Base-by-base conservation (phyloP, 352 stramenopile genomes). In the Phytophthora cryptogea region DNA sequence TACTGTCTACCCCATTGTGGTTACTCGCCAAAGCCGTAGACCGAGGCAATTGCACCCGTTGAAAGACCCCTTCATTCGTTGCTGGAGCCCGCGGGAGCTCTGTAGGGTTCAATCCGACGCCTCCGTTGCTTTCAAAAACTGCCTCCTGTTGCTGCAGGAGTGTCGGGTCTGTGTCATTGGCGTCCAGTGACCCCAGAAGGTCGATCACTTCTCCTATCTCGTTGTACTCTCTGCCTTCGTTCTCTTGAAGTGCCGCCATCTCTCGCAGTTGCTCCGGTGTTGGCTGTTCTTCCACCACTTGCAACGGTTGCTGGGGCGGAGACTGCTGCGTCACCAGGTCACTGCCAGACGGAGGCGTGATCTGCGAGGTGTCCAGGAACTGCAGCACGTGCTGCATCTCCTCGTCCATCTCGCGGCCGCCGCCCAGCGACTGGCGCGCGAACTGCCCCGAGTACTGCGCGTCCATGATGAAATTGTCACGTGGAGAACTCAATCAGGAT, bases 121-220 rank as follows among this genome's bases (percentile, higher is more conserved):
- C 32, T 5, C 14, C 16, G 17, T 54, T 58, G 13, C 23, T 37
- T 16, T 9, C n/a, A 44, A 62, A 54, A 2, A 23, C 26, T 32
- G 28, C 14, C 9, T 47, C n/a, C 28, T 56, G 60, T 36, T 70
- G 57, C 11, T 72, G 64, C 20, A 51, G 61, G 33, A 51, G 14
- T 8, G 17, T 20, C 16, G 47, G 41, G 5, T 80, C 72, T 44
- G 77, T 61, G 43, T 77, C 75, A 32, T 88, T 80, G n/a, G 84
- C 63, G 37, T 80, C 81, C 17, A 90, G 84, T n/a, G 83, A 89
- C 53, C 85, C 83, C 46, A 78, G 23, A 9, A 74, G 48, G 51
- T 79, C 81, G 46, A 89, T 89, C 8, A 89, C 79, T 59, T 89
- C 79, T 30, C 81, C 79, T 13, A 91, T 62, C 36, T 89, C 78